Conservation (phyloP, 371 early-diverging fungal species). For the Rhizopus delemar region DNA sequence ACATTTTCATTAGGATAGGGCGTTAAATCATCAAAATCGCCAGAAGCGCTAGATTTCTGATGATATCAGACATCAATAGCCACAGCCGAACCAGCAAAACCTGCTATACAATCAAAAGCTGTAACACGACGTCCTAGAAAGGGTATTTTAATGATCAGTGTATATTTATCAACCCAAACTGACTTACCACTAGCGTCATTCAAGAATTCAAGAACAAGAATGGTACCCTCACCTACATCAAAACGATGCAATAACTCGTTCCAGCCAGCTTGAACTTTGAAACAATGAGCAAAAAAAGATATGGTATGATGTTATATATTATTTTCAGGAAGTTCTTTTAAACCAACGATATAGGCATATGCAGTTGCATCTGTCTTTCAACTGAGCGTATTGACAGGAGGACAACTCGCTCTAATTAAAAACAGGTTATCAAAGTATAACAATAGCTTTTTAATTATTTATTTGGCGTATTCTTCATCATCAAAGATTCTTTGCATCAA, state of each 20-base stretch:
- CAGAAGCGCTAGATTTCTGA: conserved; percentile 52
- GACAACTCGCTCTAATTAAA: conserved; percentile 72
- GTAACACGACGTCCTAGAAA: conserved; percentile 89
- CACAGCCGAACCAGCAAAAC: conserved; percentile 93
- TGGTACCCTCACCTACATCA: conserved; percentile 81
- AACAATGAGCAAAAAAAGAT: conserved; percentile 97
- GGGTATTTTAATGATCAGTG: too few relatives aligned
- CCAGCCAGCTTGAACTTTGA: conserved; percentile 95
- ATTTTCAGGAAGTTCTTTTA: conserved; percentile 95
- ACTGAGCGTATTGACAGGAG: conserved; percentile 72
- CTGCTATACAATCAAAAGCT: conserved; percentile 97
- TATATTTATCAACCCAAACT: too few relatives aligned
- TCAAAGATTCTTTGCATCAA: conserved; percentile 65
- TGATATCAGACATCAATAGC: conserved; percentile 93
- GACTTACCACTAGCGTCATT: conserved; percentile 72
- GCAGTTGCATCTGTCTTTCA: conserved; percentile 87
- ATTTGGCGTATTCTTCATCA: conserved; percentile 84
- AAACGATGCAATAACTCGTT: conserved; percentile 84
- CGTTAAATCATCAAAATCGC: conserved; percentile 70
- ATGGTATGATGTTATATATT: conserved; percentile 89
- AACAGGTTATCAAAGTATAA: conserved; percentile 1
- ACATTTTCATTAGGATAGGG: conserved; percentile 86
- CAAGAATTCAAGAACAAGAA: conserved; percentile 92
- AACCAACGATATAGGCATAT: conserved; percentile 91
- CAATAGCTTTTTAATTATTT: conserved; percentile 27